Percentiles rank a stretch among this genome's conserved stretches.
phyloP scores from a whole-genome alignment of 169 alveolate genomes.

The Plasmodium falciparum region DNA sequence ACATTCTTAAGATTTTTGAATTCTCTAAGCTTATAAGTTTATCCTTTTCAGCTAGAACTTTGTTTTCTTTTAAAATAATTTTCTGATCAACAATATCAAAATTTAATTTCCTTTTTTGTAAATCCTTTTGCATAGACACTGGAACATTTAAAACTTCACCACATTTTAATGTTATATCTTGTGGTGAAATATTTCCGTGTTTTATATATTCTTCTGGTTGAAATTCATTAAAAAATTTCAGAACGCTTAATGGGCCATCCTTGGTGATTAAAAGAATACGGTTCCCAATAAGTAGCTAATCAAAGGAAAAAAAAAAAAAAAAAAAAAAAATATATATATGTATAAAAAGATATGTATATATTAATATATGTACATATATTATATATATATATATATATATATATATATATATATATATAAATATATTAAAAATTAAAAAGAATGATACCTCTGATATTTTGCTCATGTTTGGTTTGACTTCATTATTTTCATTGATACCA shows the following conservation, averaged over 20 bases:
- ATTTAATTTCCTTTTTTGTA: constrained; percentile 70
- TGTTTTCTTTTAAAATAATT: constrained; percentile 65
- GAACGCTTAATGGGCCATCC: constrained; percentile 60
- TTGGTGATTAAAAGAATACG: constrained; percentile 58
- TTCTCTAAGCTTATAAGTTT: constrained; percentile 51
- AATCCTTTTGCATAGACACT: constrained; percentile 76
- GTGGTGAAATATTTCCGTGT: constrained; percentile 60
- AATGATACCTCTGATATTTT: constrained; percentile 63
- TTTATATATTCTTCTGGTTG: constrained; percentile 76
- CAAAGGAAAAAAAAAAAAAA: background rate
- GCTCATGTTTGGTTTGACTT: constrained; percentile 42
- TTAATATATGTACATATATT: background rate
- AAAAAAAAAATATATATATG: background rate
- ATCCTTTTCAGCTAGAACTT: constrained; percentile 71
- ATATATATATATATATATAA: background rate
- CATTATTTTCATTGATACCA: constrained; percentile 24
- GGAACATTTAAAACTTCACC: constrained; percentile 74
- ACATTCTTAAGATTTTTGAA: constrained; percentile 73
- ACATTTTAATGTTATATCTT: constrained; percentile 37
- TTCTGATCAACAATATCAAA: constrained; percentile 75
- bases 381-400: no score
- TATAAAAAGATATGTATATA: background rate
- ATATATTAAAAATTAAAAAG: background rate
- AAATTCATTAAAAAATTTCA: constrained; percentile 73
- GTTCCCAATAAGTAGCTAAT: constrained; percentile 71